These are phyloP conservation scores for Alternaria burnsii DNA, from an alignment of 2,329 filamentous ascomycete species.

Conservation along the genomic window DNA sequence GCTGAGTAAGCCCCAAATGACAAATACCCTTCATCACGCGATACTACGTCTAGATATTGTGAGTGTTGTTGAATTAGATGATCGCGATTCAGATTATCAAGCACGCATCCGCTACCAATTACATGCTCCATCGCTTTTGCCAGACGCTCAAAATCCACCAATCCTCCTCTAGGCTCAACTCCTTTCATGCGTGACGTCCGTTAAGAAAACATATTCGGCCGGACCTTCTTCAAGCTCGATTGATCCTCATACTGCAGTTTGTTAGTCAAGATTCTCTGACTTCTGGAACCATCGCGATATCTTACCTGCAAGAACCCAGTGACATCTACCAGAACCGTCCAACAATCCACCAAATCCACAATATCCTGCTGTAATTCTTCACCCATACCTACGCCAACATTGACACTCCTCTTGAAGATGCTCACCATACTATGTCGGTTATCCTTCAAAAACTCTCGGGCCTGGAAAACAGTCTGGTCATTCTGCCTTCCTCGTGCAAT, in stretches of 20 bases:
- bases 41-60: too few species aligned
- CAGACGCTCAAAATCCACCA: not conserved
- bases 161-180: not conserved
- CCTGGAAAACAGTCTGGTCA: conserved; percentile 74
- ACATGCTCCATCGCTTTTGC: not conserved
- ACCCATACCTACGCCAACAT: conserved; percentile 65
- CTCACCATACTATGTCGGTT: conserved; percentile 86
- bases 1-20: not conserved
- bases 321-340: conserved; percentile 81
- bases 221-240: conserved; percentile 30
- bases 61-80: too few species aligned
- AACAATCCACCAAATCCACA: conserved; percentile 81
- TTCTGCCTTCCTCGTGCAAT: conserved; percentile 85
- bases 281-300: not conserved
- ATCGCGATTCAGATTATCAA: not conserved
- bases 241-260: conserved; percentile 39
- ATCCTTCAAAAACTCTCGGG: conserved; percentile 79
- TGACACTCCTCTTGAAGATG: conserved; percentile 87
- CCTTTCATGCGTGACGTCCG: not conserved
- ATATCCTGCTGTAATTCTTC: conserved; percentile 71
- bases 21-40: not conserved
- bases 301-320: conserved; percentile 86
- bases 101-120: conserved; percentile 3
- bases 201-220: conserved; percentile 36
- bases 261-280: conserved; percentile 16